Evolutionary conservation across 2,329 filamentous ascomycete genomes (phyloP).

Genomic region (Lasiodiplodia citricola): DNA sequence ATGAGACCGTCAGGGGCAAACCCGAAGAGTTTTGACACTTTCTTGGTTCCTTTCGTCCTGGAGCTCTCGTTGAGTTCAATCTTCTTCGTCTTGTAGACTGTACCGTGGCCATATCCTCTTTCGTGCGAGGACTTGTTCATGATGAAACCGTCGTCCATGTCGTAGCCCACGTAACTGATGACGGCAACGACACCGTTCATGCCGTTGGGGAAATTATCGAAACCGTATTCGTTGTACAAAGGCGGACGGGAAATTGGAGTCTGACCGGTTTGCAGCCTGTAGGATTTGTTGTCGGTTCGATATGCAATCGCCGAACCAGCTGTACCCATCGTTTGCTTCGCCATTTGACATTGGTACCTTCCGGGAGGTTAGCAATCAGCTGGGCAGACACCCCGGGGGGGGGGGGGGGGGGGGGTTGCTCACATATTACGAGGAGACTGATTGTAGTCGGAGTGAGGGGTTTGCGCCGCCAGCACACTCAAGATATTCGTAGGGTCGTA

Average conservation of each 20-base stretch:
- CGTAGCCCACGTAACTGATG: slow-evolving; percentile 97
- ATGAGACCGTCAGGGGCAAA: slow-evolving; percentile 81
- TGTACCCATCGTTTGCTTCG: slow-evolving; percentile 99
- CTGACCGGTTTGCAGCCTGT: slow-evolving; percentile 92
- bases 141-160: slow-evolving; percentile 99
- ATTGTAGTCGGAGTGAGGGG: slow-evolving; percentile 98
- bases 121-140: slow-evolving; percentile 97
- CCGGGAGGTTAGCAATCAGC: too few species aligned
- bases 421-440: slow-evolving; percentile 74
- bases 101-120: slow-evolving; percentile 92
- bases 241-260: slow-evolving; percentile 92
- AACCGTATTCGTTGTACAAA: slow-evolving; percentile 92
- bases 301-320: slow-evolving; percentile 83
- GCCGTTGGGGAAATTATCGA: slow-evolving; percentile 98
- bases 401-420: too few species aligned
- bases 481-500: slow-evolving; percentile 94
- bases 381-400: too few species aligned
- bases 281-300: slow-evolving; percentile 96
- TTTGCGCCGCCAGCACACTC: slow-evolving; percentile 98
- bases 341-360: slow-evolving; percentile 96
- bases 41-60: slow-evolving; percentile 68
- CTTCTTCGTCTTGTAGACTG: slow-evolving; percentile 97
- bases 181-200: slow-evolving; percentile 95
- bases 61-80: slow-evolving; percentile 81
- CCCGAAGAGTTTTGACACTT: slow-evolving; percentile 83